Percentiles rank a stretch among this genome's conserved stretches.
These are phyloP conservation scores for Paratinospora sagittata DNA, from an alignment of 164 flowering plant species.

Conservation along the genomic window DNA sequence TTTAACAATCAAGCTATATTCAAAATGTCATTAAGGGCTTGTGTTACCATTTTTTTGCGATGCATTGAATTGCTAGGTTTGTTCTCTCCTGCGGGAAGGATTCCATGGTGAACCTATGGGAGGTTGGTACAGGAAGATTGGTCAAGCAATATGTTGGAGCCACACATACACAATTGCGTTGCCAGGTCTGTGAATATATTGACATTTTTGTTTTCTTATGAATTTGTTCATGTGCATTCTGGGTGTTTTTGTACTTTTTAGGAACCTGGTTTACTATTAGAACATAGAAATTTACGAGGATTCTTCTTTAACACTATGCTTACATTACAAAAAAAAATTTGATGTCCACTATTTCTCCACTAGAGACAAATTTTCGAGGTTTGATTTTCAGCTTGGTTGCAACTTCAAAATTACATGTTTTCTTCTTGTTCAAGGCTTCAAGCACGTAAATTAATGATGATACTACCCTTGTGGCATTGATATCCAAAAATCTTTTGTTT, in stretches of 20 bases:
- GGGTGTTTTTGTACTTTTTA: neutral
- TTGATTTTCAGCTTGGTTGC: neutral
- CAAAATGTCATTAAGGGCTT: neutral
- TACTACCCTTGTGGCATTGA: neutral
- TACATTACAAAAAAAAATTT: neutral
- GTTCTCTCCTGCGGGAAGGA: slow-evolving; percentile 86
- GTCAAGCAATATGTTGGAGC: slow-evolving; percentile 83
- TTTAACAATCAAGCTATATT: too few relatives aligned
- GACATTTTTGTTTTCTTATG: neutral
- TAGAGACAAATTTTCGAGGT: neutral
- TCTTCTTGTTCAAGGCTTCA: neutral
- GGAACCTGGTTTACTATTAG: neutral
- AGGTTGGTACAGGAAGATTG: slow-evolving; percentile 72
- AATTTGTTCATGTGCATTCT: neutral
- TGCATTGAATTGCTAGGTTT: slow-evolving; percentile 38
- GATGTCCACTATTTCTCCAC: neutral
- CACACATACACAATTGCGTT: slow-evolving; percentile 54
- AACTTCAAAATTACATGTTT: neutral
- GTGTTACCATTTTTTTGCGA: neutral
- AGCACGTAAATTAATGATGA: neutral
- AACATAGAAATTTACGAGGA: neutral
- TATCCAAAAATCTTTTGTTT: neutral
- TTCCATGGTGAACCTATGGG: slow-evolving; percentile 78
- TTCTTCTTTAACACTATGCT: neutral
- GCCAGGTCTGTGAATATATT: slow-evolving; percentile 45